Conservation (phyloP, 2,329 filamentous ascomycete genomes). For the Sphaceloma murrayae region DNA sequence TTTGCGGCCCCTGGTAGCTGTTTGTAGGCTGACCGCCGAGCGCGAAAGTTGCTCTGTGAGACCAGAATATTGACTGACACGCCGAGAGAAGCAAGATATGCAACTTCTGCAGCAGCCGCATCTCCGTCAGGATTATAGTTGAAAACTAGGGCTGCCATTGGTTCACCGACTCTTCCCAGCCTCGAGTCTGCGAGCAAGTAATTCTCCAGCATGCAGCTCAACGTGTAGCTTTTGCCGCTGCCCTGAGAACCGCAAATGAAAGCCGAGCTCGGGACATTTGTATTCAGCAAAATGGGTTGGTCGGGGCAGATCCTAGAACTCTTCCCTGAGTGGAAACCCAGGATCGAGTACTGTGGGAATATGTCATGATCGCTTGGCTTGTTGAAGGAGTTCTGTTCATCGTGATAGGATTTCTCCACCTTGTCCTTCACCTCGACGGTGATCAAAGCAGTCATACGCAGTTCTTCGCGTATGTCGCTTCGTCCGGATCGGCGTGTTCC, state of each 20-base stretch:
- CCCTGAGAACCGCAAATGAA: constrained; percentile 58
- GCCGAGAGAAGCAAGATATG: constrained; percentile 41
- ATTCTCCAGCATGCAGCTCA: constrained; percentile 52
- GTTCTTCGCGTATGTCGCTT: not conserved
- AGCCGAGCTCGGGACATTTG: constrained; percentile 46
- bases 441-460: not conserved
- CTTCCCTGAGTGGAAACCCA: not conserved
- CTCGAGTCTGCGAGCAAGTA: constrained; percentile 40
- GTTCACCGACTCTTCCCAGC: constrained; percentile 39
- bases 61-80: constrained; percentile 45
- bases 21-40: constrained; percentile 37
- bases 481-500: too few species aligned
- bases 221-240: constrained; percentile 52
- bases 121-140: constrained; percentile 46
- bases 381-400: not conserved
- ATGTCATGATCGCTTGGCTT: not conserved
- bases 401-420: not conserved
- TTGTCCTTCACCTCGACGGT: not conserved
- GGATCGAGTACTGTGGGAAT: not conserved
- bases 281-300: constrained; percentile 41
- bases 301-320: not conserved
- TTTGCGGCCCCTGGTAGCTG: constrained; percentile 29
- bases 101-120: constrained; percentile 48
- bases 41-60: constrained; percentile 38
- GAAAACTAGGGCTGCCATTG: constrained; percentile 51